Percentiles rank a stretch among this genome's conserved stretches.
Conservation (phyloP, 1,284 basidiomycete species). For the Pisolithus thermaeus region DNA sequence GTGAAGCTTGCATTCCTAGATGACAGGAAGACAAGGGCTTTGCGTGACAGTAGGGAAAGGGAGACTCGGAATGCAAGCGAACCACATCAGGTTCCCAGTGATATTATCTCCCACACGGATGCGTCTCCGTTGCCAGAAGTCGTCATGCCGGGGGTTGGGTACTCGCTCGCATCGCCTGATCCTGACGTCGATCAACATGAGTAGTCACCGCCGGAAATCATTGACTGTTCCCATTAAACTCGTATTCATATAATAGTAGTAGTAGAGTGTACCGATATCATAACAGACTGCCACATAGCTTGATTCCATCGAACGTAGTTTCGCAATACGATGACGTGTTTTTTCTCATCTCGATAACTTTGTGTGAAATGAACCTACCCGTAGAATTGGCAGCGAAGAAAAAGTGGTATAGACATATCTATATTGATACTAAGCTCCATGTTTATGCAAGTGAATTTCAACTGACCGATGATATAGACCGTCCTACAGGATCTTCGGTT, state of each 20-base stretch:
- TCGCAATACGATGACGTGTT: too few species aligned
- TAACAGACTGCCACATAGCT: too few species aligned
- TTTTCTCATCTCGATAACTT: too few species aligned
- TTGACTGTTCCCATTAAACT: too few species aligned
- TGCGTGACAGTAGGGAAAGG: conserved; percentile 54
- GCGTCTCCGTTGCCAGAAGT: neutral
- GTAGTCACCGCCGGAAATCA: neutral
- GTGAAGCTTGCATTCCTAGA: conserved; percentile 70
- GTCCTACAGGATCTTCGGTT: conserved; percentile 16
- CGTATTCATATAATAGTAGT: too few species aligned
- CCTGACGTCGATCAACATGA: conserved; percentile 10
- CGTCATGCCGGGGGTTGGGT: conserved; percentile 22
- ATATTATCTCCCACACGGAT: neutral
- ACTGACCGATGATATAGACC: conserved; percentile 6
- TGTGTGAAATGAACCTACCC: too few species aligned
- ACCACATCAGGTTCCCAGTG: neutral
- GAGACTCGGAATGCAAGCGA: conserved; percentile 37
- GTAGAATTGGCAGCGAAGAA: too few species aligned
- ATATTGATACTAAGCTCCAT: too few species aligned
- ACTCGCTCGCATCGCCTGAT: conserved; percentile 13
- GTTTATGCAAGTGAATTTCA: too few species aligned
- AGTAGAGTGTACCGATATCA: too few species aligned
- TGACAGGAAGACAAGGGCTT: conserved; percentile 53
- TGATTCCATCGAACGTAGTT: too few species aligned
- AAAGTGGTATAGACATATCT: too few species aligned